Evolutionary conservation across 345 rosid species (phyloP).

Genomic region (Gossypium stocksii): DNA sequence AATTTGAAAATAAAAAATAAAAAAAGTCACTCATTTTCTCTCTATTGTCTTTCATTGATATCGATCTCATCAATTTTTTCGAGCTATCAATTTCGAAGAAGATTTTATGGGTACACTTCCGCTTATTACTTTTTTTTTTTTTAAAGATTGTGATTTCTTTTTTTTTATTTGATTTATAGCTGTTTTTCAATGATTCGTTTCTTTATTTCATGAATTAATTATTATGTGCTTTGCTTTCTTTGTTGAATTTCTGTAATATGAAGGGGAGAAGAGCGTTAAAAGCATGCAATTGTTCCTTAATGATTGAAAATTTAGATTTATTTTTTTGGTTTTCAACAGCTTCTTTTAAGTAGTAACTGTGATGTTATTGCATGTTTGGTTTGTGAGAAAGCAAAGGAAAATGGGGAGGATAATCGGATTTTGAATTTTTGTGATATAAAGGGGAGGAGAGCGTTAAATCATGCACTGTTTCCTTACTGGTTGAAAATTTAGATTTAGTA

Average conservation of each 20-base stretch:
- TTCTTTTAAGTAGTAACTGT: background rate
- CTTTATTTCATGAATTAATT: background rate
- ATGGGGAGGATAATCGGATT: too few species aligned
- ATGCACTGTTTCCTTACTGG: too few species aligned
- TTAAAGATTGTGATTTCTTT: background rate
- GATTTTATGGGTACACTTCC: background rate
- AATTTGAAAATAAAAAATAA: background rate
- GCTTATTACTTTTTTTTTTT: background rate
- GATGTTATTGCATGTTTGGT: too few species aligned
- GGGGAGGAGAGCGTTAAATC: slow-evolving; percentile 5
- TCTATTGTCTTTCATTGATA: background rate
- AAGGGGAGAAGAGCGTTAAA: slow-evolving; percentile 7
- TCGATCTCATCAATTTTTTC: background rate
- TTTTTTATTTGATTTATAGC: background rate
- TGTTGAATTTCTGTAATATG: background rate
- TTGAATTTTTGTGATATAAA: background rate
- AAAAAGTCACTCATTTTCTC: background rate
- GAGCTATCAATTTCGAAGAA: background rate
- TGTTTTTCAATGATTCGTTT: background rate
- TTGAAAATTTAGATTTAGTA: too few species aligned
- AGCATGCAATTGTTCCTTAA: too few species aligned
- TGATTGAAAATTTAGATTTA: too few species aligned
- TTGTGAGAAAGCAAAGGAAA: too few species aligned
- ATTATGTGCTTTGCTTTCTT: too few species aligned
- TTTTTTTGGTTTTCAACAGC: slow-evolving; percentile 4